These are phyloP conservation scores for Cladophialophora carrionii DNA, from an alignment of 2,329 filamentous ascomycete species.

Conservation along the genomic window DNA sequence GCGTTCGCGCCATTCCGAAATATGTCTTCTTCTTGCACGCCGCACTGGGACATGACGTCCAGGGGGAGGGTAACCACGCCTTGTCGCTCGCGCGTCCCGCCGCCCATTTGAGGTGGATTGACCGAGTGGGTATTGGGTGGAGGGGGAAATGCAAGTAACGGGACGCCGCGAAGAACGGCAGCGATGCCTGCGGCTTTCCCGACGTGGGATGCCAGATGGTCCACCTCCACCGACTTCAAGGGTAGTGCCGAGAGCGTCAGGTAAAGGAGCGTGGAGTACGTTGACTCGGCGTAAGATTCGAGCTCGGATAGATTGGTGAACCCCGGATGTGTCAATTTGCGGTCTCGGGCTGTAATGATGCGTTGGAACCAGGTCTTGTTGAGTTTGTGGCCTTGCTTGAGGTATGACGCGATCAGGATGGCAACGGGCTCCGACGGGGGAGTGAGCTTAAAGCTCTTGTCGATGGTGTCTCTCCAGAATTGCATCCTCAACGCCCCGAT, in stretches of 20 bases:
- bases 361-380: conserved; percentile 75
- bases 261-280: conserved; percentile 91
- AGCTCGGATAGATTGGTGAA: conserved; percentile 73
- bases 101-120: conserved; percentile 50
- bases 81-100: conserved; percentile 52
- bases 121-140: conserved; percentile 59
- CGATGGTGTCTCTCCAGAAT: conserved; percentile 88
- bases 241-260: conserved; percentile 79
- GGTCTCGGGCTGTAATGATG: conserved; percentile 78
- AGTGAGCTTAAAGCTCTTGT: conserved; percentile 72
- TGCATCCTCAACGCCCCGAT: conserved; percentile 88
- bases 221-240: conserved; percentile 78
- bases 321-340: conserved; percentile 79
- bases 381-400: conserved; percentile 58
- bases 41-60: conserved; percentile 82
- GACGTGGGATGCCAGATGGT: conserved; percentile 92
- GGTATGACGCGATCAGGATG: conserved; percentile 74
- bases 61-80: conserved; percentile 78
- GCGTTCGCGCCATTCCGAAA: conserved; percentile 79
- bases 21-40: conserved; percentile 85
- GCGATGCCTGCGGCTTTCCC: conserved; percentile 91
- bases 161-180: conserved; percentile 82
- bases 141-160: conserved; percentile 79
- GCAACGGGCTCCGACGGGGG: conserved; percentile 92
- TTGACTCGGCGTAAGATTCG: conserved; percentile 90